Evolutionary conservation across 768 basidiomycete species (phyloP).

Genomic region (Boletus coccyginus): DNA sequence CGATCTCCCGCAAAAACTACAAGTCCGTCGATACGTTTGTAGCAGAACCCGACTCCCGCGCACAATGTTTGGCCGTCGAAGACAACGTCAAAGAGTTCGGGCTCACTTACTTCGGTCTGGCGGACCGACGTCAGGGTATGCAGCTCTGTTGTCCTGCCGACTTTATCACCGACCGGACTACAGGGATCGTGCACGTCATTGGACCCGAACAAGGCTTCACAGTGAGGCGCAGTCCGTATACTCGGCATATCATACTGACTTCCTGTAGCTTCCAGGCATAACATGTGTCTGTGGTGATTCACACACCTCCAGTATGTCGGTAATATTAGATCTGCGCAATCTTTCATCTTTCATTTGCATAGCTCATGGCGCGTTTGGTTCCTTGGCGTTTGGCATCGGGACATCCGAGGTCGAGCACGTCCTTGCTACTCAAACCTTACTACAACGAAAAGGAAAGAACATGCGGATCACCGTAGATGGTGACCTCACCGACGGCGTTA

Average conservation of each 20-base stretch:
- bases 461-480: constrained; percentile 91
- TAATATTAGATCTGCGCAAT: not conserved
- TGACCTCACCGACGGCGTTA: constrained; percentile 74
- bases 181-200: constrained; percentile 85
- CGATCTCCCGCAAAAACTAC: constrained; percentile 72
- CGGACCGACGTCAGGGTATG: constrained; percentile 81
- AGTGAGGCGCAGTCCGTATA: constrained; percentile 34
- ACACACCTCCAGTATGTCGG: constrained; percentile 78
- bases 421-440: constrained; percentile 85
- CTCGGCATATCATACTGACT: not conserved
- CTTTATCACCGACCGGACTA: constrained; percentile 16
- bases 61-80: constrained; percentile 80
- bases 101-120: constrained; percentile 88
- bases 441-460: constrained; percentile 87
- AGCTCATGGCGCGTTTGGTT: constrained; percentile 93
- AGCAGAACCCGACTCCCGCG: constrained; percentile 79
- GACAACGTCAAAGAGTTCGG: constrained; percentile 92
- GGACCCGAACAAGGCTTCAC: constrained; percentile 95
- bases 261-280: constrained; percentile 61
- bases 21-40: constrained; percentile 71
- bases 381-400: constrained; percentile 90
- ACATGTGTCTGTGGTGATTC: constrained; percentile 92
- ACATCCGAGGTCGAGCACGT: constrained; percentile 95
- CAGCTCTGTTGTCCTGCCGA: not conserved
- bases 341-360: constrained; percentile 1